A percentile compares a stretch with the other conserved stretches of the same genome.
Conservation (phyloP, 2,329 filamentous ascomycete species). For the Venturia asperata region DNA sequence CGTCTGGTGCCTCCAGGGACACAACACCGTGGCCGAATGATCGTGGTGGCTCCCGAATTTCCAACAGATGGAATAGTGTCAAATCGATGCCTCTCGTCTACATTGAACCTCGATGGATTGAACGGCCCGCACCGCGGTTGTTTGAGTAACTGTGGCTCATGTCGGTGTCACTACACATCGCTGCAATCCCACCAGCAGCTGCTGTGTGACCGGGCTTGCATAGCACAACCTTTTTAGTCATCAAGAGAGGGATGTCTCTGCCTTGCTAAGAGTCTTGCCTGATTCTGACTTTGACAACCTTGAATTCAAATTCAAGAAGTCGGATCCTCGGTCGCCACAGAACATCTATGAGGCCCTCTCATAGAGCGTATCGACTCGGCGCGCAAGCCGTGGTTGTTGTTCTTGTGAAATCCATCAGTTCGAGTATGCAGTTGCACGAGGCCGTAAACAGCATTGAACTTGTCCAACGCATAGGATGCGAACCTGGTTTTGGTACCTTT, state of each 20-base stretch:
- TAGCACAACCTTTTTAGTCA: neutral
- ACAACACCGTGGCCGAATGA: neutral
- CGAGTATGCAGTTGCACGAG: neutral
- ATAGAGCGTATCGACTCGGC: neutral
- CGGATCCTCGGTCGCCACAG: neutral
- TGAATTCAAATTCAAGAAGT: too few species aligned
- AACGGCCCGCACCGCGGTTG: neutral
- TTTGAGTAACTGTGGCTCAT: constrained; percentile 1
- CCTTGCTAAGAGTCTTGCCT: neutral
- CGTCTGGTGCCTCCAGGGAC: constrained; percentile 1
- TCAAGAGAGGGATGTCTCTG: neutral
- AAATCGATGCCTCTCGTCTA: neutral
- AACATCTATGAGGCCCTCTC: neutral
- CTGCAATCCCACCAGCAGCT: neutral
- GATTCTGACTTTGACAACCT: too few species aligned
- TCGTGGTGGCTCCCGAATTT: neutral
- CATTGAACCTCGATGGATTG: neutral
- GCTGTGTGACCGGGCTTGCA: neutral
- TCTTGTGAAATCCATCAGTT: neutral
- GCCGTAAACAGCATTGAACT: neutral
- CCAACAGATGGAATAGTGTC: neutral
- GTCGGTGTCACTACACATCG: neutral
- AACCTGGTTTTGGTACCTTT: neutral
- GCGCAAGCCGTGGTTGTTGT: neutral
- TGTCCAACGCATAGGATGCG: neutral